A percentile compares a stretch with the other conserved stretches of the same genome.
phyloP scores from a whole-genome alignment of 176 grass and related monocot genomes.

The Lolium rigidum region DNA sequence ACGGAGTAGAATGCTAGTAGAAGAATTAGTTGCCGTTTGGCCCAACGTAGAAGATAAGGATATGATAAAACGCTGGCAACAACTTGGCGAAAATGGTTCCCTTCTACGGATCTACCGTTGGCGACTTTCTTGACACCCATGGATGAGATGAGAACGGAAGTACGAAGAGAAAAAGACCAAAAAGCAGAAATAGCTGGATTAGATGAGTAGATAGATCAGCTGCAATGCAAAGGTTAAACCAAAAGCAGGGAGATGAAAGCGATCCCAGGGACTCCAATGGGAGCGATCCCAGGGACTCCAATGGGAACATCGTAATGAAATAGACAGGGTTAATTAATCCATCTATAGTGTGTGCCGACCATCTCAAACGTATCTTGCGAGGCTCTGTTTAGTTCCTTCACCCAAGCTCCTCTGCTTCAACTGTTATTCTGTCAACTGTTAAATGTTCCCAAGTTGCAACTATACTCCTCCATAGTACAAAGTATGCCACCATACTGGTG shows the following conservation, averaged over 20 bases:
- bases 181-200: background rate
- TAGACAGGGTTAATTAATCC: background rate
- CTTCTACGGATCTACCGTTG: background rate
- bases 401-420: too few species aligned
- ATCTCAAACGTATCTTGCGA: too few species aligned
- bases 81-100: conserved; percentile 13
- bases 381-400: too few species aligned
- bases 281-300: conserved; percentile 12
- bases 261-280: conserved; percentile 18
- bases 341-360: too few species aligned
- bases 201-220: conserved; percentile 1
- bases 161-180: background rate
- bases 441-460: too few species aligned
- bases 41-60: background rate
- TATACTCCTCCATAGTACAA: too few species aligned
- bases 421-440: too few species aligned
- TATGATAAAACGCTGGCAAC: background rate
- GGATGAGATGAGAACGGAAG: background rate
- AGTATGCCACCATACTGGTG: too few species aligned
- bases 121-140: background rate
- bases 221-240: background rate
- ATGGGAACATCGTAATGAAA: background rate
- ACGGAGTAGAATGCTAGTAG: too few species aligned
- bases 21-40: conserved; percentile 16
- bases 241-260: conserved; percentile 15